Evolutionary conservation across 2,329 filamentous ascomycete species (phyloP), one percentile per base, ranked within the genome.

Genomic region (Metarhizium brunneum): DNA sequence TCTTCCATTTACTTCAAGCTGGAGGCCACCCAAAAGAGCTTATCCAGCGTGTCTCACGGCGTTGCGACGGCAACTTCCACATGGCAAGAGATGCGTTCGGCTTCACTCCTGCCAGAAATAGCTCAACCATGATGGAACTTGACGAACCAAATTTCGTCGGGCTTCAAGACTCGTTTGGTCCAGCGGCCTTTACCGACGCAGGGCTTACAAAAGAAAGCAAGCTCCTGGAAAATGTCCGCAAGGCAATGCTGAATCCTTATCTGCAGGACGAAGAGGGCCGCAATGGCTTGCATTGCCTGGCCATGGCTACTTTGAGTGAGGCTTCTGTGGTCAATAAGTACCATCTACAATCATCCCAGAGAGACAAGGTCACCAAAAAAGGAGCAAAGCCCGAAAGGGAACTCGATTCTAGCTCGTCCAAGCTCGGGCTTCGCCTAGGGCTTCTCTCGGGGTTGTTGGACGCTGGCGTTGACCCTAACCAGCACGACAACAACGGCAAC

Each of bases 211-310:
- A 56, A 13, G 58, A 68, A 32, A 58, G 61, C 7, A 59, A 54
- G 16, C 56, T 68, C 13, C 47, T 72, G 4, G 47, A 58, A 11
- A 59, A 60, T 6, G 58, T 68, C 4, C 53, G 52, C 1, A 29
- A 38, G 5, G 65, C 66, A 0, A 48, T 50, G 1, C 5, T 42
- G 0, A 52, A 65, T 2, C 66, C 66, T 0, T 25, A 11, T 0
- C 38, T 60, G 1, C 65, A 72, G 47, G 65, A 70, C 49, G 40
- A 71, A 47, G 64, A 74, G 5, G 80, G 81, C 5, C 76, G 79
- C 25, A 84, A 84, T 57, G 80, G 75, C 8, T 69, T 84, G 16
- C 81, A 84, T 60, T 82, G 79, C 58, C 74, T 84, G n/a, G 80
- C 80, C 2, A 74, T 77, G 57, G 78, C 76, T 6, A 74, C 74